Evolutionary conservation across 2,329 filamentous ascomycete species (phyloP), one percentile per base, ranked within the genome.

Genomic region (Trichoderma polysporum): DNA sequence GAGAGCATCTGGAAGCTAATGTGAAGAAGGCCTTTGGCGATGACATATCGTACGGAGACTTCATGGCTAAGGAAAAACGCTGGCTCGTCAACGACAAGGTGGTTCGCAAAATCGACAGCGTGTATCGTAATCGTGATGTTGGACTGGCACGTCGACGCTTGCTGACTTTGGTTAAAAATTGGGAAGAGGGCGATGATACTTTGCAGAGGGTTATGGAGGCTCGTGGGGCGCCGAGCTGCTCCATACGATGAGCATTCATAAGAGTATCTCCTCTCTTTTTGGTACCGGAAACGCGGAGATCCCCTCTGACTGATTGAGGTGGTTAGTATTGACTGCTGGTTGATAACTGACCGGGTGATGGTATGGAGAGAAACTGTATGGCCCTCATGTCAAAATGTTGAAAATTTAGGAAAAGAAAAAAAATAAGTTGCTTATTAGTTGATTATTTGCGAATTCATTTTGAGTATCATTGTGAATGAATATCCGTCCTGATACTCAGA

Each of bases 71-170:
- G 50, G 78, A 81, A 69, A 76, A 75, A 54, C 75, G 80, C 31
- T 82, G 78, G 77, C 72, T 82, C 9, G 70, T 78, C 49, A 81
- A 74, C 66, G 78, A 82, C 69, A 75, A 73, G 7, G 79, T 80
- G 64, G 78, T 82, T 19, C 74, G 79, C 47, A 78, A 80, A 67
- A 80, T 81, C 56, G 79, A 82, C 68, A 80, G 78, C 17, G 79
- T 81, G 39, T 82, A 82, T 66, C 77, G 80, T 13, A 82, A 81
- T 61, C 74, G 78, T 10, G 79, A 82, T 65, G 77, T 77, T 12
- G 77, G 77, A 4, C 69, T 76, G 57, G 77, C 77, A 7, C 73
- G 78, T n/a, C 72, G 77, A 1, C 74, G 75, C 17, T 67, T 78
- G 39, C 68, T 78, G 72, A 75, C 72, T 33, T 71, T 81, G 66